A percentile compares a stretch with the other conserved stretches of the same genome.
These are phyloP conservation scores for Phytophthora multivora DNA, from an alignment of 352 stramenopile genomes.

Conservation along the genomic window DNA sequence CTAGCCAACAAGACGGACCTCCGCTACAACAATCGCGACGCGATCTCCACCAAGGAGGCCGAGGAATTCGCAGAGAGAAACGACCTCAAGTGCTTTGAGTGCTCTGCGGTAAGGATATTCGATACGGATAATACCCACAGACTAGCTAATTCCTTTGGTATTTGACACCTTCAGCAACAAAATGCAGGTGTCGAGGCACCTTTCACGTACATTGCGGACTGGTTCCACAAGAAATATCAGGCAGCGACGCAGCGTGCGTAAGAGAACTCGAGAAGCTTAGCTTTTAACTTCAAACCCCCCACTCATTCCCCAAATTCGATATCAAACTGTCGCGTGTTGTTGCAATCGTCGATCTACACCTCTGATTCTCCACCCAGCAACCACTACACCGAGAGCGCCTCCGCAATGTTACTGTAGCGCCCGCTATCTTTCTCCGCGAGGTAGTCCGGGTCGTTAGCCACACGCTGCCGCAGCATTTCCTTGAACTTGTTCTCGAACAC, in stretches of 20 bases:
- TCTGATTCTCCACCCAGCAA: neutral
- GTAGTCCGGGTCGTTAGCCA: slow-evolving; percentile 63
- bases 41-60: slow-evolving; percentile 70
- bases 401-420: slow-evolving; percentile 64
- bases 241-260: slow-evolving; percentile 60
- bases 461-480: slow-evolving; percentile 52
- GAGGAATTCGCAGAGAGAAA: slow-evolving; percentile 74
- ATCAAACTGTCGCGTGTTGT: neutral
- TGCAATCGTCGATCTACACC: slow-evolving; percentile 5
- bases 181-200: slow-evolving; percentile 75
- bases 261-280: neutral
- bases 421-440: slow-evolving; percentile 40
- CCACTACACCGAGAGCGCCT: slow-evolving; percentile 48
- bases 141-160: slow-evolving; percentile 5
- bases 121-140: neutral
- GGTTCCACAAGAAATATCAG: slow-evolving; percentile 89
- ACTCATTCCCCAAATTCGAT: too few relatives aligned
- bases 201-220: slow-evolving; percentile 81
- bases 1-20: slow-evolving; percentile 83
- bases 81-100: slow-evolving; percentile 86
- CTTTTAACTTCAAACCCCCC: too few relatives aligned
- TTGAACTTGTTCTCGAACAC: slow-evolving; percentile 74
- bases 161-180: slow-evolving; percentile 50
- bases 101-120: slow-evolving; percentile 54
- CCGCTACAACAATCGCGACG: slow-evolving; percentile 77